Evolutionary conservation across 2,329 filamentous ascomycete species (phyloP), one percentile per base, ranked within the genome.

Genomic region (Tolypocladium ovalisporum): DNA sequence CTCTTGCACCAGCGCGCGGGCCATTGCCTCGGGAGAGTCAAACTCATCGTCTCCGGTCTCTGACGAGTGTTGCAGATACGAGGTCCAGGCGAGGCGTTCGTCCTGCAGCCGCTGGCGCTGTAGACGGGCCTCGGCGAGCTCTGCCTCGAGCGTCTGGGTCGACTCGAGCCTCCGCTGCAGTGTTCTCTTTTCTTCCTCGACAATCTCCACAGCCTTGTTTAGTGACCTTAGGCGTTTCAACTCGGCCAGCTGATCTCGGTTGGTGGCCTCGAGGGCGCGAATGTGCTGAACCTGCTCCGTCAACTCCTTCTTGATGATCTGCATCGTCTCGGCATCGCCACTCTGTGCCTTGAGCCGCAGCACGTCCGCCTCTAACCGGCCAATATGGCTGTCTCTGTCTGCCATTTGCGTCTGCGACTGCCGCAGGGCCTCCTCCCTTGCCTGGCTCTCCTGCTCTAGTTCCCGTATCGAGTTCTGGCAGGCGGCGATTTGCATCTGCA

Each of bases 211-310:
- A n/a, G 89, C 90, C 72, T 89, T 93, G 69, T 91, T 86, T 4
- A 87, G 75, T 63, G 91, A 88, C 17, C 91, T 86, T 40, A 95
- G 79, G 63, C 91, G 87, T 64, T 88, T 90, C 39, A 99, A 75
- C 68, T 99, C 93, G 0, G 80, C 73, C 17, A 84, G 77, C 67
- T 96, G 89, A 54, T 96, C 90, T 29, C 89, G 81, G 61, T 90
- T 96, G 39, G 84, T 83, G 1, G 83, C 80, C 69, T 99, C 94
- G 3, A 99, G 77, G 35, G 83, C 86, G 59, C 90, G 86, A 62
- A 97, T 96, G 67, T 97, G 91, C n/a, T 84, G 80, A 1, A 99
- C 89, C 68, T 97, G 94, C 62, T 97, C 92, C 0, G 88, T 87
- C 5, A 99, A 79, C 72, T 99, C 92, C 62, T 86, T 83, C 69